Conservation (phyloP, 805 yeast genomes). For the Middelhovenomyces tepae region DNA sequence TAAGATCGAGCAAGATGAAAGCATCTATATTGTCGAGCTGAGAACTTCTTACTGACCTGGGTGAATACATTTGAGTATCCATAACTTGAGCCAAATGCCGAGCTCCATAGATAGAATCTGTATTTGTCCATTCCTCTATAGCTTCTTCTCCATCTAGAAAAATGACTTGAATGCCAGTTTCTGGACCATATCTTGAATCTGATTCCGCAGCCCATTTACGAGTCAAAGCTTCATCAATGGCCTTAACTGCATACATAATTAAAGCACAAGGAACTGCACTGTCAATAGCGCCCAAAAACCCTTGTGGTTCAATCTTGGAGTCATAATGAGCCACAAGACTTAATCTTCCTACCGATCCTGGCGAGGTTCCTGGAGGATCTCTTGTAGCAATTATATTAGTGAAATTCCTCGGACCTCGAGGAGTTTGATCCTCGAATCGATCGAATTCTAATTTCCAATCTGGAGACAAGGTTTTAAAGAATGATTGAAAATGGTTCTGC, state of each 20-base stretch:
- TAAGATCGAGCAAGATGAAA: slow-evolving; percentile 41
- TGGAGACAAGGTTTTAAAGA: slow-evolving; percentile 24
- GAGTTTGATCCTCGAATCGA: slow-evolving; percentile 28
- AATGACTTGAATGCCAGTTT: slow-evolving; percentile 36
- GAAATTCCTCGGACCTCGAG: slow-evolving; percentile 29
- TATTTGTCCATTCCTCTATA: slow-evolving; percentile 39
- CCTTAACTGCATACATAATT: slow-evolving; percentile 36
- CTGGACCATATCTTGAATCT: slow-evolving; percentile 1
- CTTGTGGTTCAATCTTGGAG: slow-evolving; percentile 39
- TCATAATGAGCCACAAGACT: slow-evolving; percentile 50
- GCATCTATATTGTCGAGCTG: slow-evolving; percentile 32
- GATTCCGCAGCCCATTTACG: slow-evolving; percentile 15
- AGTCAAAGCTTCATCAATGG: slow-evolving; percentile 16
- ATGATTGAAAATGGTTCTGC: slow-evolving; percentile 30
- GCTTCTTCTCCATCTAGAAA: slow-evolving; percentile 62
- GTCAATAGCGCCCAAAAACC: slow-evolving; percentile 53
- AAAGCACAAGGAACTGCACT: slow-evolving; percentile 52
- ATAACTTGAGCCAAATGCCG: slow-evolving; percentile 38
- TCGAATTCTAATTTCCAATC: slow-evolving; percentile 24
- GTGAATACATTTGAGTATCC: slow-evolving; percentile 19
- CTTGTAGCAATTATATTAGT: slow-evolving; percentile 26
- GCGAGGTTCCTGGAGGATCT: slow-evolving; percentile 16
- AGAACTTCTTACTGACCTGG: slow-evolving; percentile 12
- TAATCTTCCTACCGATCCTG: slow-evolving; percentile 23
- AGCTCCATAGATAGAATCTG: slow-evolving; percentile 51